Evolutionary conservation across 2,329 filamentous ascomycete genomes (phyloP).

Genomic region (Ilyonectria destructans): DNA sequence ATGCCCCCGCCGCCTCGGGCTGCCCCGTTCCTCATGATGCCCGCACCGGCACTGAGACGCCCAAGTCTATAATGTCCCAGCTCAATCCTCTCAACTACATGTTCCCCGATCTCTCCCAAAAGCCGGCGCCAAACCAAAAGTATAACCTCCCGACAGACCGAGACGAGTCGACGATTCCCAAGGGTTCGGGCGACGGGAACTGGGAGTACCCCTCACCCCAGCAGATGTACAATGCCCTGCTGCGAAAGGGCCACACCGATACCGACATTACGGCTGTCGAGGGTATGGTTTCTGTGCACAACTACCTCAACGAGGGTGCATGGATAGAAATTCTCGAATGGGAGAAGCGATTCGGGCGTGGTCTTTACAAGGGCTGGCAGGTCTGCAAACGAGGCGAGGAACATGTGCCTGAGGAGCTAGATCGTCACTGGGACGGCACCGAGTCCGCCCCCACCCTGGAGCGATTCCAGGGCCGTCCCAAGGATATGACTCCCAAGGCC

Average conservation of each 20-base stretch:
- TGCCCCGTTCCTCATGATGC: constrained; percentile 64
- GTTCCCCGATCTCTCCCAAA: constrained; percentile 89
- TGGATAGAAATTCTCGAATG: constrained; percentile 96
- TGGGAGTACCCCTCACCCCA: constrained; percentile 99
- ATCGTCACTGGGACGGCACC: constrained; percentile 69
- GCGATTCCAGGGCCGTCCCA: constrained; percentile 90
- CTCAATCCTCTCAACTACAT: constrained; percentile 91
- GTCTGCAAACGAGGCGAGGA: constrained; percentile 83
- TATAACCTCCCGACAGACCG: constrained; percentile 83
- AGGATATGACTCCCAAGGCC: constrained; percentile 93
- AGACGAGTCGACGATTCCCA: constrained; percentile 92
- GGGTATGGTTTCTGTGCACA: constrained; percentile 97
- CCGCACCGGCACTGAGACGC: constrained; percentile 48
- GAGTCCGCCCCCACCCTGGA: constrained; percentile 80
- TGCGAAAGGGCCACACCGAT: constrained; percentile 96
- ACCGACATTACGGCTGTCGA: constrained; percentile 95
- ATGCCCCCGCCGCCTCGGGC: constrained; percentile 45
- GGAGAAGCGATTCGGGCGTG: constrained; percentile 88
- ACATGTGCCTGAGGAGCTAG: constrained; percentile 63
- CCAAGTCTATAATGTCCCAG: constrained; percentile 68
- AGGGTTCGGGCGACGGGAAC: constrained; percentile 81
- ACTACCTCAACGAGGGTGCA: constrained; percentile 97
- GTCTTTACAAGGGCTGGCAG: constrained; percentile 81
- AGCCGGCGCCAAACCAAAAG: constrained; percentile 81
- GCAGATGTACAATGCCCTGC: constrained; percentile 99